Evolutionary conservation across 2,329 filamentous ascomycete genomes (phyloP).

Genomic region (Stagonosporopsis chrysanthemi): DNA sequence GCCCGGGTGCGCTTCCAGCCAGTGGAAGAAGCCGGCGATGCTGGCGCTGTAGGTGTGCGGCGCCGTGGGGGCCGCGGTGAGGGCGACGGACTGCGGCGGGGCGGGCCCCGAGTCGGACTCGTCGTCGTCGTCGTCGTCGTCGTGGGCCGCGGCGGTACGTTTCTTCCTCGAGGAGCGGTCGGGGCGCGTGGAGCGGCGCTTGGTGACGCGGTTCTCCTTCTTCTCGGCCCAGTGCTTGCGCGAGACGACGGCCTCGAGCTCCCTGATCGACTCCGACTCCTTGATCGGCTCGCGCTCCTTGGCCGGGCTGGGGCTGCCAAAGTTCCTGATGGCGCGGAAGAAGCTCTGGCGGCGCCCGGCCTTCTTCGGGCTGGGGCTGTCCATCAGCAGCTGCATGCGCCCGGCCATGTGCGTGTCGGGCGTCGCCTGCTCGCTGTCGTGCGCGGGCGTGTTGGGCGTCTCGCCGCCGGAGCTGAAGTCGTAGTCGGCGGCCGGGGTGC

Average conservation of each 20-base stretch:
- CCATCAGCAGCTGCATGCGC: conserved; percentile 39
- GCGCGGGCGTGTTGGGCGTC: conserved; percentile 56
- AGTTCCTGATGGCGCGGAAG: conserved; percentile 34
- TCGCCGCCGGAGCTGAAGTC: conserved; percentile 59
- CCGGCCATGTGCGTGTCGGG: conserved; percentile 48
- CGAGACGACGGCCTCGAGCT: conserved; percentile 43
- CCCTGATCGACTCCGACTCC: neutral
- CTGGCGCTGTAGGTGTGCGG: conserved; percentile 34
- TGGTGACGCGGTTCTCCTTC: conserved; percentile 50
- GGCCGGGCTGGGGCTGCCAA: conserved; percentile 48
- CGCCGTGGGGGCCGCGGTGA: conserved; percentile 16
- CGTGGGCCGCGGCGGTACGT: conserved; percentile 22
- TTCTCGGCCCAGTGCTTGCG: conserved; percentile 47
- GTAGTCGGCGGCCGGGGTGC: conserved; percentile 46
- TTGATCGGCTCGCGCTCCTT: conserved; percentile 41
- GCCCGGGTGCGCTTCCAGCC: conserved; percentile 70
- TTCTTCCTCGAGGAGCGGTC: conserved; percentile 35
- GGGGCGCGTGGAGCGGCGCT: conserved; percentile 35
- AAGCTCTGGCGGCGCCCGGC: conserved; percentile 40
- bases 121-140: conserved; percentile 36
- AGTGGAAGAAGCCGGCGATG: conserved; percentile 63
- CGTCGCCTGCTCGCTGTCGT: conserved; percentile 54
- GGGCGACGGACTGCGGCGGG: conserved; percentile 3
- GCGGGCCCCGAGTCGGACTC: conserved; percentile 36
- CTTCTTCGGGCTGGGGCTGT: conserved; percentile 45